Base-by-base conservation (phyloP, 75 land plant genomes). In the Gnetum montanum region DNA sequence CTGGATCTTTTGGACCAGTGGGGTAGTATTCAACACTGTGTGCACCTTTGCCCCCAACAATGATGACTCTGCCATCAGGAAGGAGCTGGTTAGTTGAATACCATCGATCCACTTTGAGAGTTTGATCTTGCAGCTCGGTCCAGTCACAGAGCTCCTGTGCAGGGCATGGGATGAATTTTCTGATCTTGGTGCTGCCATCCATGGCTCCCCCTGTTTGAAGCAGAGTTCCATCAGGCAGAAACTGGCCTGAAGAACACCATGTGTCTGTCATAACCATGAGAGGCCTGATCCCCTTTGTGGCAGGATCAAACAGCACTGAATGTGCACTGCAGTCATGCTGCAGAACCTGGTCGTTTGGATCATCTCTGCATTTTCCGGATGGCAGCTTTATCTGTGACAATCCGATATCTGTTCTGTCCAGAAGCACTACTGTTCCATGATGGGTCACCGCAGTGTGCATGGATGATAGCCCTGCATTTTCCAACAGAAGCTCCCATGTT, bases 161-260 rank as follows among this genome's bases (percentile, higher is more conserved):
- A n/a, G 58, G 31, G 41, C 80, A 77, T 3, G 81, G 81, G 8
- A 23, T 22, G 31, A 72, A 63, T 54, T 33, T 34, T 36, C 78
- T 71, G 66, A 78, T 45, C 58, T 70, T 76, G 11, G 53, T 38
- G 63, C 64, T 34, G 8, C 83, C 83, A 40, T 80, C 83, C 20
- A 58, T 20, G 58, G 70, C 72, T 51, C 83, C 83, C 19, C 83
- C 83, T 6, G 82, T 78, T 52, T 80, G 82, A 35, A 78, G 51
- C 34, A 80, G 61, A 0, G 83, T 78, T 4, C 83, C 83, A 55
- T 78, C 63, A 22, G 83, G 56, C 23, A 67, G 55, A 56, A 79
- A 66, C 67, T 76, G 82, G 13, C 82, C 83, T 34, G 83, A 79
- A 46, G 82, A 78, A 77, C 83, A 80, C 83, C 83, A 80, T 18